These are phyloP conservation scores for Rubia peregrina DNA, from an alignment of 305 asterid genomes.

Conservation along the genomic window DNA sequence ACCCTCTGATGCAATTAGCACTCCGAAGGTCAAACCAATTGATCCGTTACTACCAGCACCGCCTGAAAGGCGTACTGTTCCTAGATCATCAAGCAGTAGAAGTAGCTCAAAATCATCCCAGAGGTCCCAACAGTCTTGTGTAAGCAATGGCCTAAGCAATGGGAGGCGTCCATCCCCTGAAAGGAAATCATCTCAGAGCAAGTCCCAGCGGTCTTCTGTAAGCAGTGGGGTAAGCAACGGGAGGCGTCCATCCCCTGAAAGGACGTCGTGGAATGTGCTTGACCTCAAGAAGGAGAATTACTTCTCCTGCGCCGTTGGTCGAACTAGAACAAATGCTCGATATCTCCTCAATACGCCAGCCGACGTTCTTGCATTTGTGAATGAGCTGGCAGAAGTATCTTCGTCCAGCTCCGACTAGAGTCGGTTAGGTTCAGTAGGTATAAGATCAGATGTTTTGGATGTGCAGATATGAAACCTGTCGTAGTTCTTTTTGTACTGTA, in stretches of 20 bases:
- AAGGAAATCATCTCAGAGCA: slow-evolving; percentile 25
- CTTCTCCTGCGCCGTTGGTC: slow-evolving; percentile 83
- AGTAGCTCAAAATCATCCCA: slow-evolving; percentile 43
- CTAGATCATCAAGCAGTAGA: slow-evolving; percentile 38
- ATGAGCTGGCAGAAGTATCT: slow-evolving; percentile 45
- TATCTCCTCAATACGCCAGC: slow-evolving; percentile 56
- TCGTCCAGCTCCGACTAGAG: slow-evolving; percentile 10
- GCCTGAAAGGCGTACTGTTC: slow-evolving; percentile 34
- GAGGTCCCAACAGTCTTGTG: slow-evolving; percentile 23
- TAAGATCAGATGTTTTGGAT: not conserved
- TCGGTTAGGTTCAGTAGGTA: slow-evolving; percentile 13
- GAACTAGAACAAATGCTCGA: slow-evolving; percentile 73
- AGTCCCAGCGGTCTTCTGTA: slow-evolving; percentile 24
- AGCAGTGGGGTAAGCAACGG: slow-evolving; percentile 29
- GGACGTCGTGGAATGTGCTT: slow-evolving; percentile 74
- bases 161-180: slow-evolving; percentile 33
- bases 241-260: slow-evolving; percentile 40
- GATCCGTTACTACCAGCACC: slow-evolving; percentile 32
- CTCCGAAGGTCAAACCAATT: slow-evolving; percentile 41
- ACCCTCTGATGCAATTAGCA: slow-evolving; percentile 46
- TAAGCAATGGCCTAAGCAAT: slow-evolving; percentile 19
- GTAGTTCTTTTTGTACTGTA: not conserved
- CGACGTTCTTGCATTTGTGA: slow-evolving; percentile 60
- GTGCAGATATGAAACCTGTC: not conserved
- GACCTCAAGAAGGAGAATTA: slow-evolving; percentile 92